Evolutionary conservation across 495 filamentous ascomycete genomes (phyloP).

Genomic region (Saxophila tyrrhenica): DNA sequence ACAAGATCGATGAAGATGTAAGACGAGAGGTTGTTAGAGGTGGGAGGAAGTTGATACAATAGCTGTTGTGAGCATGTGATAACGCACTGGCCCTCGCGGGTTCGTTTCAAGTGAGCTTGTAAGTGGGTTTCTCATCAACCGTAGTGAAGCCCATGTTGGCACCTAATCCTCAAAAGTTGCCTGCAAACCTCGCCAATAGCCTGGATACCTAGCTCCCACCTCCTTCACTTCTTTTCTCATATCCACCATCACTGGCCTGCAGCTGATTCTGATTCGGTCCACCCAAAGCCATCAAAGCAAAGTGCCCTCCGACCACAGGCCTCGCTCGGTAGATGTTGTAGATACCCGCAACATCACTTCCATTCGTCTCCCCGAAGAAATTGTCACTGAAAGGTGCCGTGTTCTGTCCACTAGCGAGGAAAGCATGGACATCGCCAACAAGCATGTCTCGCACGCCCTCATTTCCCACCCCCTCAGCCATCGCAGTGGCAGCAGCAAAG

Average conservation of each 20-base stretch:
- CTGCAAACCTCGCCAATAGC: neutral
- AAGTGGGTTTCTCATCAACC: too few species aligned
- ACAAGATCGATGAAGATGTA: too few species aligned
- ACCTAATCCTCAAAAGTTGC: neutral
- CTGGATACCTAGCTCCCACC: neutral
- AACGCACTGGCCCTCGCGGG: too few species aligned
- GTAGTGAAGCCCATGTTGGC: too few species aligned
- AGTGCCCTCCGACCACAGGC: constrained; percentile 47
- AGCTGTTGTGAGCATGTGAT: too few species aligned
- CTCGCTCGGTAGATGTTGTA: constrained; percentile 29
- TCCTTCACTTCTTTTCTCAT: neutral
- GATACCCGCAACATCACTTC: constrained; percentile 19
- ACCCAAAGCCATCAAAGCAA: constrained; percentile 36
- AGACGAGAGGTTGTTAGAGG: too few species aligned
- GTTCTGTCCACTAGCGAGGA: constrained; percentile 39
- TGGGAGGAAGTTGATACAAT: too few species aligned
- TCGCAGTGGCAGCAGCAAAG: constrained; percentile 14
- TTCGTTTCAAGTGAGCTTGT: too few species aligned
- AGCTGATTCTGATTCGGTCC: neutral
- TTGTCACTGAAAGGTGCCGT: constrained; percentile 37
- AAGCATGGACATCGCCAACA: constrained; percentile 33
- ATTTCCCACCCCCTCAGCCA: constrained; percentile 1
- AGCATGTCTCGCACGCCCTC: constrained; percentile 21
- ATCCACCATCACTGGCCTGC: neutral
- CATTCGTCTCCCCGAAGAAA: constrained; percentile 23